Base-by-base conservation (phyloP, 768 basidiomycete genomes). In the Tricholoma terreum region DNA sequence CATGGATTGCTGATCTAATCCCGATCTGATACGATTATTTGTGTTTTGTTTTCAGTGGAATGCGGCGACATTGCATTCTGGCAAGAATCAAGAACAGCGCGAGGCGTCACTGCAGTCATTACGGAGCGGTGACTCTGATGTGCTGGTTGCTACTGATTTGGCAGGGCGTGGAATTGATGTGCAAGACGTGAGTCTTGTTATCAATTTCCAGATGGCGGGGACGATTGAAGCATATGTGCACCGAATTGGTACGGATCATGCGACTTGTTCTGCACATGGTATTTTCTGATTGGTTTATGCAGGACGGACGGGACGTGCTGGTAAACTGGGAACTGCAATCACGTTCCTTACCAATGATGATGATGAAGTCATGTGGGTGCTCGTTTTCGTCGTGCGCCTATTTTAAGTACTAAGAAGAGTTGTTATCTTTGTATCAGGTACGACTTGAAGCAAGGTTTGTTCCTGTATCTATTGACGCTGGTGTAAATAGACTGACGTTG, bases 101-200 rank as follows among this genome's bases (percentile, higher is more conserved):
- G 97, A 99, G 72, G 91, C 91, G 1, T 86, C 96, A 4, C 73
- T 99, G 63, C 89, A 94, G 63, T 79, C 90, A 1, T 74, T 99
- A 58, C 87, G 97, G 9, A 87, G 81, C 24, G 96, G 95, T 51
- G 87, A 94, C 52, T 80, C 89, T 17, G 87, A 94, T 68, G 82
- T 98, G 19, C 80, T 99, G 7, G 96, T 99, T 31, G 97, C 97
- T 1, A 99, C 97, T 4, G 97, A 99, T 72, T 79, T 99, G 43
- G 97, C 97, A 40, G 97, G 97, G 45, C 91, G 97, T 66, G 97
- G 97, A 81, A 98, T 98, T 71, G 97, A 99, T 73, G 96, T 99
- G 11, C 92, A 93, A 59, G 94, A 98, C 69, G 97, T 98, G 58
- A 90, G 86, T 58, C 78, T 97, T 51, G 96, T 98, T 60, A 86